phyloP scores from a whole-genome alignment of 2,329 filamentous ascomycete species.

The Aspergillus caelatus region DNA sequence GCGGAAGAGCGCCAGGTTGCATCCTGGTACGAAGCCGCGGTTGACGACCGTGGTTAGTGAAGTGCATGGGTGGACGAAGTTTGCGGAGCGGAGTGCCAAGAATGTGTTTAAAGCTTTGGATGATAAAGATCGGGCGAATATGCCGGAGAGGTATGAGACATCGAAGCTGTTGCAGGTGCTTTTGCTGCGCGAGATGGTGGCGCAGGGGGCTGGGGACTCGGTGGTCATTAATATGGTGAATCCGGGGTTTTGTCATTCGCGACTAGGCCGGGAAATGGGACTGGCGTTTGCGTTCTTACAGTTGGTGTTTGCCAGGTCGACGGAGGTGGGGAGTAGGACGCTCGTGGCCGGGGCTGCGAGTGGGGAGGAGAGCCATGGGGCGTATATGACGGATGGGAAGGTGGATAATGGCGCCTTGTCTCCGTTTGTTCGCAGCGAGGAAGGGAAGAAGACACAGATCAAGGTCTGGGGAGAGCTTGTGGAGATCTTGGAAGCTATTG shows the following conservation, averaged over 20 bases:
- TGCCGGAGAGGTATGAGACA: slow-evolving; percentile 47
- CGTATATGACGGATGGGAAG: slow-evolving; percentile 47
- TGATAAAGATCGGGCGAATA: slow-evolving; percentile 36
- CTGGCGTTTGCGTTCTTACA: slow-evolving; percentile 20
- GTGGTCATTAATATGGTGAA: slow-evolving; percentile 57
- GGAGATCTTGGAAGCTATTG: slow-evolving; percentile 45
- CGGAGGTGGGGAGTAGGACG: slow-evolving; percentile 54
- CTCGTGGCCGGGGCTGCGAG: slow-evolving; percentile 41
- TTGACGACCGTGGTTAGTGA: slow-evolving; percentile 45
- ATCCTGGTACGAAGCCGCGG: slow-evolving; percentile 33
- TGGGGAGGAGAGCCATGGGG: slow-evolving; percentile 50
- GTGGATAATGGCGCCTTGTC: slow-evolving; percentile 32
- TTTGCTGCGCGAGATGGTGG: slow-evolving; percentile 43
- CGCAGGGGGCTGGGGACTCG: slow-evolving; percentile 27
- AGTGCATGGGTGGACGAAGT: slow-evolving; percentile 43
- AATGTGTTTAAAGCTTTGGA: slow-evolving; percentile 44
- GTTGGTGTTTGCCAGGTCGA: slow-evolving; percentile 44
- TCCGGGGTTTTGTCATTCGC: slow-evolving; percentile 57
- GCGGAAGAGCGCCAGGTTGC: slow-evolving; percentile 40
- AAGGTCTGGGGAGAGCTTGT: slow-evolving; percentile 50
- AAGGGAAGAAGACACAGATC: slow-evolving; percentile 41
- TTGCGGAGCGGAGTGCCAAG: slow-evolving; percentile 41
- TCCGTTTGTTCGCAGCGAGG: slow-evolving; percentile 42
- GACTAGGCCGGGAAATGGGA: slow-evolving; percentile 44
- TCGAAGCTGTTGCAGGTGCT: slow-evolving; percentile 56